Percentiles rank a stretch among this genome's conserved stretches.
Conservation (phyloP, 139 green algal genomes). For the Tetratostichococcus sp. region DNA sequence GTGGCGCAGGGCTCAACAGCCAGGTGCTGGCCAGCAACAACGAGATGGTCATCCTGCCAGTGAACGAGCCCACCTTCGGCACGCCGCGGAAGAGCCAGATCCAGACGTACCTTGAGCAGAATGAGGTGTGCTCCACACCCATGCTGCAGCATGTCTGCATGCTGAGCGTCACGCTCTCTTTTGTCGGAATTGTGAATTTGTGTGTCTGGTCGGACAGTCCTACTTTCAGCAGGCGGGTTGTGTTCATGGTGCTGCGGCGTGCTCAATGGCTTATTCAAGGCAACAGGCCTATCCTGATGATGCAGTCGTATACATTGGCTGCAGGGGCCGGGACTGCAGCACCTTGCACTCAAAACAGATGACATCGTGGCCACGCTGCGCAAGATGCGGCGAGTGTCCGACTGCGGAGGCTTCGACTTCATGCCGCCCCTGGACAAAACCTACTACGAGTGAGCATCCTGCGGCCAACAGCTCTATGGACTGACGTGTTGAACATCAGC, state of each 20-base stretch:
- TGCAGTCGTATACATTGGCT: too few relatives aligned
- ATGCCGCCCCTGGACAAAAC: conserved; percentile 71
- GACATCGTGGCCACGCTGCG: conserved; percentile 90
- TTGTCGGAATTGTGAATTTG: too few relatives aligned
- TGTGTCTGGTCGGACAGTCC: too few relatives aligned
- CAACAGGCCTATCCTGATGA: too few relatives aligned
- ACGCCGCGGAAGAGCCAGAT: conserved; percentile 66
- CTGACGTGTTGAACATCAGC: too few relatives aligned
- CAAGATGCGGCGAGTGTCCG: conserved; percentile 56
- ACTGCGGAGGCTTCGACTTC: conserved; percentile 79
- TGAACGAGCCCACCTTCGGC: conserved; percentile 96
- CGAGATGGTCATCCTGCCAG: conserved; percentile 90
- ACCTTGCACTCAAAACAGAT: conserved; percentile 93
- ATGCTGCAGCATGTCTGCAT: too few relatives aligned
- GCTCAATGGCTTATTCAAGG: too few relatives aligned
- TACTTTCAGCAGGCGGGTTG: too few relatives aligned
- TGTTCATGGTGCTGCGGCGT: too few relatives aligned
- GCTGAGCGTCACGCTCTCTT: too few relatives aligned
- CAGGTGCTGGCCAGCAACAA: conserved; percentile 93
- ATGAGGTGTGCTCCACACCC: conserved; percentile 67
- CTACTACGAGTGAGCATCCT: conserved; percentile 73
- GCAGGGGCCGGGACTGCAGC: conserved; percentile 87
- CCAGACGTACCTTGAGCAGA: conserved; percentile 98
- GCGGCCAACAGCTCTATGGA: too few relatives aligned
- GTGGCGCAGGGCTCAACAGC: conserved; percentile 80